Conservation (phyloP, 331 rosid species). For the Malus hybrid region DNA sequence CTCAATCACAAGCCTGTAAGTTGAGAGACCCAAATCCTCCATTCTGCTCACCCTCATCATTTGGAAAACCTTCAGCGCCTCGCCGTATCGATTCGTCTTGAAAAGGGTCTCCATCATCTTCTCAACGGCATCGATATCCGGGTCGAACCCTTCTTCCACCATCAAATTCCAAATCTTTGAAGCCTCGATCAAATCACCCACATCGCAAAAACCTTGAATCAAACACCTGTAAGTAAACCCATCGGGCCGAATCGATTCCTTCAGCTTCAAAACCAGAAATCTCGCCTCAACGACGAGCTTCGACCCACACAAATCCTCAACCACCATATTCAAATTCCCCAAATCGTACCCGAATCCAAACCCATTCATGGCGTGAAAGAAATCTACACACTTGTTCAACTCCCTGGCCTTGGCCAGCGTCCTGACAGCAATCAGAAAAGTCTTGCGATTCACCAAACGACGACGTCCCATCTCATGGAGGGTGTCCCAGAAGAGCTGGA, state of each 20-base stretch:
- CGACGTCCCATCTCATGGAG: slow-evolving; percentile 39
- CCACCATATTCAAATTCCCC: slow-evolving; percentile 44
- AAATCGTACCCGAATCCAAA: slow-evolving; percentile 46
- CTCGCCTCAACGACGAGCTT: slow-evolving; percentile 67
- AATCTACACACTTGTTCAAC: slow-evolving; percentile 59
- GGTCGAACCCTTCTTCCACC: slow-evolving; percentile 69
- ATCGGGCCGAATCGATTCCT: slow-evolving; percentile 44
- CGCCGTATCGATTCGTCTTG: slow-evolving; percentile 40
- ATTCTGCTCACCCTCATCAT: slow-evolving; percentile 48
- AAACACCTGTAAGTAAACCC: slow-evolving; percentile 45
- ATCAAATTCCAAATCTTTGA: slow-evolving; percentile 74
- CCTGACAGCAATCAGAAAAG: slow-evolving; percentile 39
- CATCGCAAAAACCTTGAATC: slow-evolving; percentile 56
- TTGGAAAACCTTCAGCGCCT: slow-evolving; percentile 67
- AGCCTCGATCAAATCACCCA: slow-evolving; percentile 68
- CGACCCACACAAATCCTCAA: slow-evolving; percentile 38
- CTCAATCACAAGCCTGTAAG: slow-evolving; percentile 48
- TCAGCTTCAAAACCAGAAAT: slow-evolving; percentile 46
- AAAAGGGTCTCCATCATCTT: slow-evolving; percentile 62
- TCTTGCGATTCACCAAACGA: slow-evolving; percentile 37
- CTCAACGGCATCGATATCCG: slow-evolving; percentile 51
- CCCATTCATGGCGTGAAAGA: slow-evolving; percentile 60
- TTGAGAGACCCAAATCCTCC: slow-evolving; percentile 45
- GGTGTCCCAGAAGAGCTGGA: slow-evolving; percentile 56
- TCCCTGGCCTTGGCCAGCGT: slow-evolving; percentile 56